Evolutionary conservation across 768 basidiomycete species (phyloP).

Genomic region (Auricularia cornea): DNA sequence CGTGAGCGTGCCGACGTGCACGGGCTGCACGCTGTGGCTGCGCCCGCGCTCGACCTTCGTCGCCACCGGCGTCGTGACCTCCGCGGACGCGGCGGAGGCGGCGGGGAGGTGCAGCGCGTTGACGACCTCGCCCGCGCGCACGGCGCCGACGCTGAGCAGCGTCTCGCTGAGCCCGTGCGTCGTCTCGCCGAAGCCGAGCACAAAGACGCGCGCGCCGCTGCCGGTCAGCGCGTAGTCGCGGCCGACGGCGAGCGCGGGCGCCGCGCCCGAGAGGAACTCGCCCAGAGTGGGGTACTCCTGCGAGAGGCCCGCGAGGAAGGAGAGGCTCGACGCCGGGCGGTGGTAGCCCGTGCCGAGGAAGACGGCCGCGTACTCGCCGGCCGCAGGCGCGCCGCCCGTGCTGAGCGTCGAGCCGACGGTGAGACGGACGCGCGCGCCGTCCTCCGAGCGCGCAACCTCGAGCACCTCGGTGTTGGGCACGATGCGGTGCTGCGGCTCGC

Average conservation of each 20-base stretch:
- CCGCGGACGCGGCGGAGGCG: not conserved
- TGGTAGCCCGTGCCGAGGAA: slow-evolving; percentile 1
- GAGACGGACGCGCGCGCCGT: not conserved
- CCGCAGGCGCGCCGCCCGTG: not conserved
- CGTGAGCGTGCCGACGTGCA: not conserved
- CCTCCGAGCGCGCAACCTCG: not conserved
- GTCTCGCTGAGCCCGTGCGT: slow-evolving; percentile 37
- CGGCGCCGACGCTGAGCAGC: slow-evolving; percentile 36
- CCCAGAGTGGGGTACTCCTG: not conserved
- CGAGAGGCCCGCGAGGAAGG: not conserved
- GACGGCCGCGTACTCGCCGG: not conserved
- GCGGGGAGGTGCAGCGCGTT: slow-evolving; percentile 22
- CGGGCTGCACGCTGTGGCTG: not conserved
- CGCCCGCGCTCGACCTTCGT: not conserved
- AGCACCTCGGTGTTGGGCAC: not conserved
- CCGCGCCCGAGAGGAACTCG: not conserved
- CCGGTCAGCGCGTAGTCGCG: not conserved
- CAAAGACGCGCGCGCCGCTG: slow-evolving; percentile 20
- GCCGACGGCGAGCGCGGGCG: not conserved
- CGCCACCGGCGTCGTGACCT: not conserved
- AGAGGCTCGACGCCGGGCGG: not conserved
- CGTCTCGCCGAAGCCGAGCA: slow-evolving; percentile 30
- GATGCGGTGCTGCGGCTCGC: not conserved
- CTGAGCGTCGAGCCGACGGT: not conserved
- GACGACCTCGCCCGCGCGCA: slow-evolving; percentile 39